Conservation (phyloP, 2,329 filamentous ascomycete genomes). For the Aureobasidium sp. region DNA sequence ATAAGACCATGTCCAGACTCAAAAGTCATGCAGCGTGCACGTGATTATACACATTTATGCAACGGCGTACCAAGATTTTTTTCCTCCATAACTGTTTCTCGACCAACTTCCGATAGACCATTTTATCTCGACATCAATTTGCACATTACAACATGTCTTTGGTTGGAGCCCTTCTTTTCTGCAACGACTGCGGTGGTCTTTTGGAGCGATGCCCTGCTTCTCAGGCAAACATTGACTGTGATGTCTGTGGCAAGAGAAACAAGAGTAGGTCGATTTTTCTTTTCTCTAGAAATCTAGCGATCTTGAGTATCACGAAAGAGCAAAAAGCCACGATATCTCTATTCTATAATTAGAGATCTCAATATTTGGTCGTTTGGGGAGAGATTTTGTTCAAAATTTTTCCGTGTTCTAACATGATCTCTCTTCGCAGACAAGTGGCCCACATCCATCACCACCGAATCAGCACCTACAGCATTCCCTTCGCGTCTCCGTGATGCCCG, state of each 20-base stretch:
- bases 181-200: conserved; percentile 85
- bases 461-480: conserved; percentile 83
- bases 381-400: not conserved
- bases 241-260: conserved; percentile 79
- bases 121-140: not conserved
- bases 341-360: not conserved
- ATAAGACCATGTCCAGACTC: not conserved
- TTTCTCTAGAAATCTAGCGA: not conserved
- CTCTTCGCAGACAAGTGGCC: conserved; percentile 58
- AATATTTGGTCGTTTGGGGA: too few species aligned
- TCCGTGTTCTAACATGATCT: conserved; percentile 18
- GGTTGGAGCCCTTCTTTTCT: conserved; percentile 88
- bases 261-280: conserved; percentile 51
- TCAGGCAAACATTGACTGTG: conserved; percentile 72
- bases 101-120: not conserved
- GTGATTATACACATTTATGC: conserved; percentile 4
- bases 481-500: conserved; percentile 76
- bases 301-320: not conserved
- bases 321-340: conserved; percentile 3
- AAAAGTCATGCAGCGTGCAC: not conserved
- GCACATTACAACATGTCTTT: conserved; percentile 60
- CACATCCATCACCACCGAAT: conserved; percentile 70
- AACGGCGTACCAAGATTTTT: conserved; percentile 3
- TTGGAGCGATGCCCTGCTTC: conserved; percentile 74
- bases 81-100: conserved; percentile 5